A percentile compares a stretch with the other conserved stretches of the same genome.
Conservation (phyloP, 1,284 basidiomycete genomes). For the Rhodotorula sp. region DNA sequence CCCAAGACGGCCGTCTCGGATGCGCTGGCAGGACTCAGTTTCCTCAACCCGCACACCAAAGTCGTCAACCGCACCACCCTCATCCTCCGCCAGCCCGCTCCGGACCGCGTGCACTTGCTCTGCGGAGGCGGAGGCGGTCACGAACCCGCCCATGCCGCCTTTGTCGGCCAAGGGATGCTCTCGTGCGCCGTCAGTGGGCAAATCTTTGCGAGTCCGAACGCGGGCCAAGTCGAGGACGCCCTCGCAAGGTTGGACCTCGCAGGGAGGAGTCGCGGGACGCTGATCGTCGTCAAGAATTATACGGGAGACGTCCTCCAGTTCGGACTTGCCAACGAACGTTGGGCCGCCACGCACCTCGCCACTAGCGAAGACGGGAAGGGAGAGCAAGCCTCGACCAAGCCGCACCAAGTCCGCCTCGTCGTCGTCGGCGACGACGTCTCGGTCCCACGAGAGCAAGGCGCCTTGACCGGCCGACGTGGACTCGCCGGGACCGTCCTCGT, state of each 20-base stretch:
- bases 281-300: constrained; percentile 69
- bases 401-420: constrained; percentile 63
- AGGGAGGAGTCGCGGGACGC: constrained; percentile 50
- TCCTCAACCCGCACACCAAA: constrained; percentile 66
- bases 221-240: constrained; percentile 51
- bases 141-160: constrained; percentile 63
- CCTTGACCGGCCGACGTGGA: constrained; percentile 73
- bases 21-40: constrained; percentile 69
- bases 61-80: constrained; percentile 61
- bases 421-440: constrained; percentile 87
- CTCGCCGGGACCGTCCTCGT: constrained; percentile 73
- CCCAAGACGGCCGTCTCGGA: constrained; percentile 70
- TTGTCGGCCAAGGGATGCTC: constrained; percentile 72
- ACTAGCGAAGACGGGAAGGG: constrained; percentile 43
- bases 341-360: constrained; percentile 64
- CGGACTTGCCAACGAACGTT: constrained; percentile 84
- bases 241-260: constrained; percentile 18
- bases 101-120: constrained; percentile 72
- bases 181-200: constrained; percentile 82
- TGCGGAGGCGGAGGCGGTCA: constrained; percentile 90
- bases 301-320: constrained; percentile 81
- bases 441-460: constrained; percentile 65
- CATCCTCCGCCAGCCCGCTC: constrained; percentile 60
- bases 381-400: constrained; percentile 51
- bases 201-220: constrained; percentile 56